Base-by-base conservation (phyloP, 164 flowering plant species). In the Berberis vulgaris region DNA sequence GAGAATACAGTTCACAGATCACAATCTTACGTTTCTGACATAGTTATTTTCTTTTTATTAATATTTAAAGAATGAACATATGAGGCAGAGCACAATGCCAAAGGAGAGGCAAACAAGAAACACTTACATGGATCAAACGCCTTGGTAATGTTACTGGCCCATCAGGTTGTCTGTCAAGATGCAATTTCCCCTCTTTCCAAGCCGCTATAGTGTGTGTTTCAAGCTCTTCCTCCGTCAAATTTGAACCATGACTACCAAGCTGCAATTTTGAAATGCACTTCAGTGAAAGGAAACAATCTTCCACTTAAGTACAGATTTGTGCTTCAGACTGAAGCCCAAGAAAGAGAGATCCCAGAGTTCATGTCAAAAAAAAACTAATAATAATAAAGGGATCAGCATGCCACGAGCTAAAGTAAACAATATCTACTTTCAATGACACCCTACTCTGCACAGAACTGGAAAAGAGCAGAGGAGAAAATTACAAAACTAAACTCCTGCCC, bases 151-250 rank as follows among this genome's bases (percentile, higher is more conserved):
- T 79, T 81, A 68, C 69, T 67, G 26, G 26, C 40, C 76, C 89
- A 69, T 81, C 86, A 60, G 69, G 52, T 73, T 79, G 89, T 67
- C 83, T 76, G 59, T 67, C 77, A 44, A 86, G 63, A 59, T 80
- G 80, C 62, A 77, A 68, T 69, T 88, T 90, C 63, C 84, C 90
- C 65, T 86, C 94, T 75, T 93, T 93, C 98, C 98, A 93, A 52
- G 94, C 96, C 67, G 91, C 80, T 69, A 93, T 88, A 46, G 91
- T 80, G 66, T 90, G 98, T 63, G 92, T 93, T 68, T 88, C 98
- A 54, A 93, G 97, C 73, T 93, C 97, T 78, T 93, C 98, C 77
- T 90, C 96, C 1, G 97, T 86, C 77, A 93, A 68, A 77, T 83
- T 90, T 69, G 96, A 81, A 3, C 94, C 97, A 78, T 80, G 83